These are phyloP conservation scores for Xylaria sp. DNA, from an alignment of 2,329 filamentous ascomycete genomes.

Conservation along the genomic window DNA sequence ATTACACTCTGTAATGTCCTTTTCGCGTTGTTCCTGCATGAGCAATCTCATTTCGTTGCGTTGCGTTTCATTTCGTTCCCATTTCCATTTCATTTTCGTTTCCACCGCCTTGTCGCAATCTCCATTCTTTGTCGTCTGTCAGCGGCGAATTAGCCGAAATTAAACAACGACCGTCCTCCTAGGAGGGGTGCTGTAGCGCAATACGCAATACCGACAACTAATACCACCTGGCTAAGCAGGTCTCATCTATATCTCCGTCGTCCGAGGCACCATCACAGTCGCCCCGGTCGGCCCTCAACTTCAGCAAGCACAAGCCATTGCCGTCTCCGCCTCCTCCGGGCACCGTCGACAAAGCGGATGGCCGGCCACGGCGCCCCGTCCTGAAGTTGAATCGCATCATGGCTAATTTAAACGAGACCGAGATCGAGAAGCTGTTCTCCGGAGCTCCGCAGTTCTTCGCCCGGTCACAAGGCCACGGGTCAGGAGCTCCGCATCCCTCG, in stretches of 20 bases:
- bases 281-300: constrained; percentile 56
- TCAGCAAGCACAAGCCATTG: constrained; percentile 70
- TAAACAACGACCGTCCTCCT: no score
- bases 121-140: constrained; percentile 17
- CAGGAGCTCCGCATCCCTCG: constrained; percentile 69
- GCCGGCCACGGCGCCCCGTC: constrained; percentile 56
- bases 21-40: constrained; percentile 44
- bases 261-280: constrained; percentile 44
- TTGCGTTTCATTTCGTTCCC: background rate
- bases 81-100: background rate
- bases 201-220: constrained; percentile 37
- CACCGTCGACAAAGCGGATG: constrained; percentile 55
- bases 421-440: constrained; percentile 77
- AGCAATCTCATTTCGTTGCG: constrained; percentile 36
- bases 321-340: constrained; percentile 63
- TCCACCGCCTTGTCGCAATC: constrained; percentile 13
- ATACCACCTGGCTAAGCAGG: constrained; percentile 37
- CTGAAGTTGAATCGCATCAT: constrained; percentile 69
- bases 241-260: constrained; percentile 40
- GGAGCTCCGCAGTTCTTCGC: constrained; percentile 80
- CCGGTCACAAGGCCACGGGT: constrained; percentile 68
- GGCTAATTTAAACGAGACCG: constrained; percentile 66
- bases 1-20: constrained; percentile 16
- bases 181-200: background rate
- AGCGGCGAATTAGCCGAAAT: no score